Conservation (phyloP, 2,329 filamentous ascomycete species). For the Alternaria sp. region DNA sequence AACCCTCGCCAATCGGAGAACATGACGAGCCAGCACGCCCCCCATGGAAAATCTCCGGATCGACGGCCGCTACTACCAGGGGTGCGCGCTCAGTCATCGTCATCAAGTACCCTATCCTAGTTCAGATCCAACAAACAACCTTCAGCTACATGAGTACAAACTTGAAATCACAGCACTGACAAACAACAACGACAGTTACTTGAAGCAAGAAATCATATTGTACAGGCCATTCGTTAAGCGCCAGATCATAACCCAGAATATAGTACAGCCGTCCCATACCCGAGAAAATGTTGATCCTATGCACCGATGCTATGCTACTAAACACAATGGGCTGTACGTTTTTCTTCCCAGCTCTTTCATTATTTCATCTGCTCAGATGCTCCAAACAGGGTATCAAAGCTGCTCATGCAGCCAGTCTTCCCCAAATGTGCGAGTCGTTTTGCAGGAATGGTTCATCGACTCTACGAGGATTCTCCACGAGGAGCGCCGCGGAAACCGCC, state of each 20-base stretch:
- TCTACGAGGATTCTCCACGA: slow-evolving; percentile 36
- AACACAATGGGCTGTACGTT: slow-evolving; percentile 42
- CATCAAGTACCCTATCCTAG: slow-evolving; percentile 2
- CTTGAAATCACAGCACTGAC: background rate
- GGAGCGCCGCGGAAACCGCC: slow-evolving; percentile 45
- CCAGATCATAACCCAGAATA: slow-evolving; percentile 34
- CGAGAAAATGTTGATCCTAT: slow-evolving; percentile 32
- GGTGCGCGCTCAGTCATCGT: slow-evolving; percentile 15
- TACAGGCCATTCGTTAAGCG: slow-evolving; percentile 33
- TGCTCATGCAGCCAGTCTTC: background rate
- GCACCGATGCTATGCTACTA: slow-evolving; percentile 49
- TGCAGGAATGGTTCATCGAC: background rate
- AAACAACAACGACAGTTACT: background rate
- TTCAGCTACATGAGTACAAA: background rate
- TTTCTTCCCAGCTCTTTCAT: slow-evolving; percentile 32
- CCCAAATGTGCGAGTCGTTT: slow-evolving; percentile 3
- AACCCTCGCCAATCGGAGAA: slow-evolving; percentile 30
- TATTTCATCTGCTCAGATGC: slow-evolving; percentile 32
- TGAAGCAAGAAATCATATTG: background rate
- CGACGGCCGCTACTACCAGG: slow-evolving; percentile 20
- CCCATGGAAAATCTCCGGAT: slow-evolving; percentile 34
- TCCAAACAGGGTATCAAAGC: slow-evolving; percentile 17
- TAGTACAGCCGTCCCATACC: slow-evolving; percentile 40
- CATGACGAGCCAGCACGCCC: slow-evolving; percentile 27
- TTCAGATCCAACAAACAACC: background rate